Evolutionary conservation across 352 stramenopile species (phyloP), one percentile per base, ranked within the genome.

Genomic region (Globisporangium alternatum): DNA sequence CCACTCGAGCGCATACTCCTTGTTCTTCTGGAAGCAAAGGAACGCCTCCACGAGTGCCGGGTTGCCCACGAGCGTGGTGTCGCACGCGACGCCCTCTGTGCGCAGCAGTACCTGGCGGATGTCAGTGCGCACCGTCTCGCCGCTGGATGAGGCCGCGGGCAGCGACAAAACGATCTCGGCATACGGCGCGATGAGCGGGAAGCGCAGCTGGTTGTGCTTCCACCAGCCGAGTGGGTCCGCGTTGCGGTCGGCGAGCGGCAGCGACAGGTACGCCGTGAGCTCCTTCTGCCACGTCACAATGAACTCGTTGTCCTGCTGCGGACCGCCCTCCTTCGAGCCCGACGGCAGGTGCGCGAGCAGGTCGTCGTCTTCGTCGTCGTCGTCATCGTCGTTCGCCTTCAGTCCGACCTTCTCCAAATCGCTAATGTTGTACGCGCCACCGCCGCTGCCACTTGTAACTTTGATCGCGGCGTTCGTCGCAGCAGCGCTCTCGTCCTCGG

Each of bases 11-110:
- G 79, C 85, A 45, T 78, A 86, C 22, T 86, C 68, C 64, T 88
- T 88, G 72, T 94, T 94, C 70, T 87, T 87, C 65, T 94, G 85
- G 66, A 94, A 94, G 69, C 78, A 88, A 47, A 94, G 41, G 58
- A 88, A 90, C 54, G 81, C 80, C 56, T 92, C 81, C n/a, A 89
- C 60, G 41, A 94, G 71, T 7, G 72, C 72, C 30, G 77, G 75
- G 55, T 74, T 87, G 22, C 69, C 76, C 15, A 76, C 72, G 49
- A 91, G 70, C n/a, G 64, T 61, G 10, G 64, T 66, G 43, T 89
- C 78, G 3, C 72, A 73, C 3, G 63, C 61, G 37, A 66, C 66
- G 2, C 80, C 79, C 60, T 85, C 80, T 21, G 80, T 84, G 31
- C 83, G 81, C 28, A 85, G 64, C 58, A 93, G 70, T 39, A 90